Base-by-base conservation (phyloP, 2,329 filamentous ascomycete genomes). In the Cladorrhinum sp. region DNA sequence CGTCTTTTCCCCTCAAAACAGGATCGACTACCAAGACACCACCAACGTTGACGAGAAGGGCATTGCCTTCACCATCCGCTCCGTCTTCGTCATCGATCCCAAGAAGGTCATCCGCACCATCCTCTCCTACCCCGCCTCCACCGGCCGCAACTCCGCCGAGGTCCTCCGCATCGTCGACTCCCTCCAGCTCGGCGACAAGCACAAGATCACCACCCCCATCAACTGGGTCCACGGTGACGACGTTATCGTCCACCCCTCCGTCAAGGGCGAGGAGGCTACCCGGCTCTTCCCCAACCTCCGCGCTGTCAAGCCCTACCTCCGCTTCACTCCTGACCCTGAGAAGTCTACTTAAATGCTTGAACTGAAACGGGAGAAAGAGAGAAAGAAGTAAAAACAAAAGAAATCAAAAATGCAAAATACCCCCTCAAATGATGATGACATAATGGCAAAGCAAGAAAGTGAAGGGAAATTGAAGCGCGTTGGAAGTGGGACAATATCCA, bases 71-170 rank as follows among this genome's bases (percentile, higher is more conserved):
- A 96, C 93, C 70, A 96, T 97, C 79, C 91, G 93, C 72, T 92
- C 90, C 69, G 93, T 96, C 73, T 96, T 96, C 83, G 83, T 96
- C 79, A 95, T 96, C 76, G 92, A 96, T 81, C 92, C 92, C 66
- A 86, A 86, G 77, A 96, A 96, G 87, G 94, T 89, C 76, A 95
- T 96, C 79, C 89, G 93, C 70, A 86, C 93, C 74, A 96, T 92
- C 75, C 89, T 96, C 80, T 88, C 90, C 73, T 97, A 96, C 82
- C 93, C 93, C 49, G 92, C 93, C 64, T 93, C 89, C 62, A 96
- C 92, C 51, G 93, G 93, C 77, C 87, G 90, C 73, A 93, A 92
- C 82, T 87, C 88, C 64, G 82, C 86, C 68, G 90, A 92, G 82
- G 87, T 93, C 57, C 85, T 92, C 69, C 87, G 89, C 72, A 87